phyloP scores from a whole-genome alignment of 345 rosid species.

The Citrus trifoliata region DNA sequence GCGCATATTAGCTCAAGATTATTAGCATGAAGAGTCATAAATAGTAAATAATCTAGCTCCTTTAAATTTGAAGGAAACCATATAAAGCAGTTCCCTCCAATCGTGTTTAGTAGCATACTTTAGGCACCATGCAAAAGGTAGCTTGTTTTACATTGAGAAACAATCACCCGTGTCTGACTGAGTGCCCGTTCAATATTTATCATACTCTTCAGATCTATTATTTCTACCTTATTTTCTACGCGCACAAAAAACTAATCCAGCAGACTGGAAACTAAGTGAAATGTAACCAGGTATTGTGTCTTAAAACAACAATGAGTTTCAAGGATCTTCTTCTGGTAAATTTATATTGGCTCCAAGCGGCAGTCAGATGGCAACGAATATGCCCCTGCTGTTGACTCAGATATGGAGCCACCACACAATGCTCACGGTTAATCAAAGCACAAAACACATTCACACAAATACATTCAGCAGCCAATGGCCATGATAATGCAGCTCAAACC shows the following conservation, averaged over 20 bases:
- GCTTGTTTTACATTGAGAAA: constrained; percentile 14
- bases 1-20: too few species aligned
- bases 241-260: background rate
- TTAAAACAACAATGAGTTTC: constrained; percentile 25
- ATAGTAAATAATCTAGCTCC: constrained; percentile 20
- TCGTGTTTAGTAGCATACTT: constrained; percentile 23
- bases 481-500: too few species aligned
- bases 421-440: background rate
- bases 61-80: constrained; percentile 23
- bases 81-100: constrained; percentile 5
- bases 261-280: background rate
- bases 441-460: background rate
- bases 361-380: constrained; percentile 31
- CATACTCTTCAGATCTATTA: background rate
- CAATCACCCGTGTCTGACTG: constrained; percentile 39
- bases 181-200: constrained; percentile 10
- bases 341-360: constrained; percentile 43
- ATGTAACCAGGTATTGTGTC: constrained; percentile 24
- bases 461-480: too few species aligned
- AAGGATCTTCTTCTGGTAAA: constrained; percentile 23
- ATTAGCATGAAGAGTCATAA: background rate
- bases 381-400: constrained; percentile 45
- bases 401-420: constrained; percentile 28
- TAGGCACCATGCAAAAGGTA: constrained; percentile 41
- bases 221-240: background rate